phyloP scores from a whole-genome alignment of 2,329 filamentous ascomycete genomes.

The Sporothrix schenckii region DNA sequence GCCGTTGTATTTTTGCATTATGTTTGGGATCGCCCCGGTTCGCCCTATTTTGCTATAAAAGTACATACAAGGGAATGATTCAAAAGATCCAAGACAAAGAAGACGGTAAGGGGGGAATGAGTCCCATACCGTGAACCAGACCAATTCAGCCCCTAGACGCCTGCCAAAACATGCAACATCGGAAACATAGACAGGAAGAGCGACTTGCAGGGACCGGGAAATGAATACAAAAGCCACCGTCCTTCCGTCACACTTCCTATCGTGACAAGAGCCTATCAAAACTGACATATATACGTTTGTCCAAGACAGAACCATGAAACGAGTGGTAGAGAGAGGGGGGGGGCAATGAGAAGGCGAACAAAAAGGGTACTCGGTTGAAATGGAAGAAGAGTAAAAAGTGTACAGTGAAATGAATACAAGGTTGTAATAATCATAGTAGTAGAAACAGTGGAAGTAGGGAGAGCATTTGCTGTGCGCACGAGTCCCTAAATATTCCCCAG shows the following conservation, averaged over 20 bases:
- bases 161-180: neutral
- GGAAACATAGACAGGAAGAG: neutral
- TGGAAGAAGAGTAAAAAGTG: neutral
- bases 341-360: neutral
- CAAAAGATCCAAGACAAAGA: conserved; percentile 17
- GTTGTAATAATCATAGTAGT: conserved; percentile 12
- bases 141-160: conserved; percentile 2
- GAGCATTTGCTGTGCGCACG: neutral
- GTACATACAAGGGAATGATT: neutral
- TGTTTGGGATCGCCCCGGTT: neutral
- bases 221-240: neutral
- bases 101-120: neutral
- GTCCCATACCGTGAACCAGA: neutral
- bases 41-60: neutral
- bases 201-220: neutral
- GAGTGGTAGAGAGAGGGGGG: neutral
- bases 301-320: neutral
- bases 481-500: neutral
- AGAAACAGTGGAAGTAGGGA: conserved; percentile 7
- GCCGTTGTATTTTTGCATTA: neutral
- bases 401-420: conserved; percentile 27
- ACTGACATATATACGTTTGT: neutral
- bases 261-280: neutral
- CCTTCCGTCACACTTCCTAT: conserved; percentile 4
- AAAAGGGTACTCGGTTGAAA: neutral